Evolutionary conservation across 2,329 filamentous ascomycete genomes (phyloP), one percentile per base, ranked within the genome.

Genomic region (Pezicula carpinea): DNA sequence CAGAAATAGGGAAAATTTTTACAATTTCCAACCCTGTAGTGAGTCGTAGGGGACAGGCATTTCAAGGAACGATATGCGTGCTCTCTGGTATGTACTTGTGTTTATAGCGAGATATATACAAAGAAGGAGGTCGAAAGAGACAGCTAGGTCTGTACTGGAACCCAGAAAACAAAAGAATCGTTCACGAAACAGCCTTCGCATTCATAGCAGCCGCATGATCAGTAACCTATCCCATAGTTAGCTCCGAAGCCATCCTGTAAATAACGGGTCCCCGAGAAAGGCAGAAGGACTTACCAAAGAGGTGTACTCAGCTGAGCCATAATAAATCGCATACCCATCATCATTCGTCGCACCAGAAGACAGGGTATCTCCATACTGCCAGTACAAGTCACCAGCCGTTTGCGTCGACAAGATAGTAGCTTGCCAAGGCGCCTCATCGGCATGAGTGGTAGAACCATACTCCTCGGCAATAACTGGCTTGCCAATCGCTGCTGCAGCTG

Each of bases 381-480:
- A 63, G 39, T 53, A 62, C 58, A 62, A 56, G 47, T 60, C 57
- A 7, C 54, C 61, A 5, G 59, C 60, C 17, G 51, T 57, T 6
- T 47, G 23, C 1, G 51, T 55, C n/a, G 39, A 26, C 17, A 63
- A 36, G 2, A 54, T 51, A 2, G 53, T 51, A 3, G 44, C 21
- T 33, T 62, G 58, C 61, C 60, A 62, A 14, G 48, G n/a, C 4
- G 33, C 26, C 17, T 59, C 53, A 26, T 48, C 39, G 4, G 51
- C 39, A 38, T 59, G 47, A 8, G 52, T 56, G 3, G 34, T n/a
- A 11, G 53, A 44, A 3, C 68, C 69, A 35, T 69, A 71, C 47
- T 71, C 69, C 46, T 71, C 69, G 31, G 67, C 55, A 13, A 71
- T 51, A 34, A 66, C 64, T 4, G 69, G 69, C 48, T 72, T 73